phyloP scores from a whole-genome alignment of 169 alveolate species.

The Amoebophrya sp. region DNA sequence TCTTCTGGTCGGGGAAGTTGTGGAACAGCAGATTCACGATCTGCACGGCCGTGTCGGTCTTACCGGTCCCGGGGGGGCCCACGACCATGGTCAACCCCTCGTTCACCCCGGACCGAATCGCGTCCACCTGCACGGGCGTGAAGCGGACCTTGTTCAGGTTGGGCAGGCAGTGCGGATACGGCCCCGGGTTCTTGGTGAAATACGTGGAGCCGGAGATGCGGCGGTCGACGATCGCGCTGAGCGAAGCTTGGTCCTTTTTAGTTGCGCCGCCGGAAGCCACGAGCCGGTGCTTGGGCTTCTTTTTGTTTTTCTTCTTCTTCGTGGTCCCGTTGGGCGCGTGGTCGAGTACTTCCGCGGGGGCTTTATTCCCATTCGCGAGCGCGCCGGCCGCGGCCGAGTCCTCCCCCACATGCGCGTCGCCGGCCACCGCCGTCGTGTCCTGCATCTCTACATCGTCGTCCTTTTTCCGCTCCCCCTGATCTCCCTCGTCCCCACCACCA shows the following conservation, averaged over 20 bases:
- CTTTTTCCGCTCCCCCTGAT: slow-evolving; percentile 13
- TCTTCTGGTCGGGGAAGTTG: slow-evolving; percentile 66
- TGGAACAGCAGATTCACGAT: slow-evolving; percentile 69
- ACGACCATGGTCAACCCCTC: slow-evolving; percentile 74
- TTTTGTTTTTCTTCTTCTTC: no score
- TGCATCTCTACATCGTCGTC: no score
- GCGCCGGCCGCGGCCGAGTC: no score
- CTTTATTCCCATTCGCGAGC: no score
- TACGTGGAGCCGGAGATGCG: neutral
- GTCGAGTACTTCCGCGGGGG: no score
- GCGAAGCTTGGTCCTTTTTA: no score
- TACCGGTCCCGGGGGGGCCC: slow-evolving; percentile 88
- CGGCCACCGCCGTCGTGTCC: no score
- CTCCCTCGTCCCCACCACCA: neutral
- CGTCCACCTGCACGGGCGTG: slow-evolving; percentile 47
- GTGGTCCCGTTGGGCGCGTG: no score
- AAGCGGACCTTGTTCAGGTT: slow-evolving; percentile 32
- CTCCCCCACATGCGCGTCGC: no score
- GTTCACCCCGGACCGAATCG: slow-evolving; percentile 70
- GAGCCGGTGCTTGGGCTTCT: no score
- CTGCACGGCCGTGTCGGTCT: slow-evolving; percentile 78
- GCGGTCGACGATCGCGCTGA: neutral
- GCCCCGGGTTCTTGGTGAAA: neutral
- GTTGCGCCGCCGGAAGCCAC: no score
- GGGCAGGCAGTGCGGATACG: neutral